Evolutionary conservation across 73 alveolate genomes (phyloP).

Genomic region (Paramecium sexaurelia): DNA sequence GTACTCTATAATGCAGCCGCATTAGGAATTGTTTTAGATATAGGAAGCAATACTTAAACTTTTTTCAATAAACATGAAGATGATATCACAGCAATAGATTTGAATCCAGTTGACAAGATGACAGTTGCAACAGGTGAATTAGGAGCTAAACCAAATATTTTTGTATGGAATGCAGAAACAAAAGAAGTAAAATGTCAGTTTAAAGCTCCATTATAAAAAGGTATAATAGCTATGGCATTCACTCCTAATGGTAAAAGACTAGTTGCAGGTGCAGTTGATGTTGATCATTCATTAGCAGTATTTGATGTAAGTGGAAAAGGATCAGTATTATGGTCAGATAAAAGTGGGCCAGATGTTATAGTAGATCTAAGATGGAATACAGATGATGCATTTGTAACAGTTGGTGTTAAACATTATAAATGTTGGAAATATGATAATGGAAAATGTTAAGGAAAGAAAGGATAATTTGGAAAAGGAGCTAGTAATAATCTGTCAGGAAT

Average conservation of each 20-base stretch:
- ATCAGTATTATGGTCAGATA: conserved; percentile 70
- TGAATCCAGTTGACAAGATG: conserved; percentile 69
- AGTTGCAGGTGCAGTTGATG: conserved; percentile 86
- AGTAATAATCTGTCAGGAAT: conserved; percentile 58
- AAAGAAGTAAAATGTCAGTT: conserved; percentile 75
- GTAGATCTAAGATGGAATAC: conserved; percentile 83
- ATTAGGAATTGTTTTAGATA: conserved; percentile 86
- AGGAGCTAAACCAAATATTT: conserved; percentile 82
- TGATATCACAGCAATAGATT: conserved; percentile 87
- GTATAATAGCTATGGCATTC: conserved; percentile 82
- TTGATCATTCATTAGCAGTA: conserved; percentile 84
- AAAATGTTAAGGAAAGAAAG: conserved; percentile 78
- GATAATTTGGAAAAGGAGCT: conserved; percentile 78
- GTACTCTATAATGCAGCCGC: conserved; percentile 96
- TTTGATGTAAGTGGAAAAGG: conserved; percentile 76
- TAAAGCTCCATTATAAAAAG: conserved; percentile 78
- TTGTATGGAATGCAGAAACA: conserved; percentile 90
- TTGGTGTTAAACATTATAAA: conserved; percentile 93
- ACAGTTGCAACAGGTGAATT: conserved; percentile 95
- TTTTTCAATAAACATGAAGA: conserved; percentile 86
- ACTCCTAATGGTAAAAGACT: conserved; percentile 84
- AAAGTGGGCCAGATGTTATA: conserved; percentile 88
- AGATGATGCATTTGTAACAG: conserved; percentile 90
- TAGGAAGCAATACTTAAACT: conserved; percentile 77
- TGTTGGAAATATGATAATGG: conserved; percentile 81